Evolutionary conservation across 495 filamentous ascomycete genomes (phyloP).

Genomic region (Terfezia boudieri): DNA sequence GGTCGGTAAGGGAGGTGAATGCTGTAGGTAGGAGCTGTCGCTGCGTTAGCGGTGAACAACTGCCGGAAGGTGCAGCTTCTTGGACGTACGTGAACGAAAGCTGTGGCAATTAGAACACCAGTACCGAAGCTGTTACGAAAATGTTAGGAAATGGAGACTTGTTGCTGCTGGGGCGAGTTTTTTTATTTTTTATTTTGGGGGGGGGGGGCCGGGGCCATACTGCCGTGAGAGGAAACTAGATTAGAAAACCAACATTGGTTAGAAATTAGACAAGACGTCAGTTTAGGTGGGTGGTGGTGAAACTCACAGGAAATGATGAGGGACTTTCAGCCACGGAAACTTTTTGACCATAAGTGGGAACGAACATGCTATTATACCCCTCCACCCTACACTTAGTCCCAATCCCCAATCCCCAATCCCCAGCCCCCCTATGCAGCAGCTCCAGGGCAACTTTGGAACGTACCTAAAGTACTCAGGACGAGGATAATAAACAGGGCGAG

Average conservation of each 20-base stretch:
- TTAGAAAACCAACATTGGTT: background rate
- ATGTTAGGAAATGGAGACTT: constrained; percentile 1
- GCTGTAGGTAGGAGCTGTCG: constrained; percentile 55
- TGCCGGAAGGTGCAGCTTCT: background rate
- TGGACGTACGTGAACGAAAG: constrained; percentile 57
- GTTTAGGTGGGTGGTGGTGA: constrained; percentile 20
- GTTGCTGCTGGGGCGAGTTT: background rate
- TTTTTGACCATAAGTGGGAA: constrained; percentile 30
- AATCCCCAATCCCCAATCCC: background rate
- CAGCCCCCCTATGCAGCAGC: constrained; percentile 3
- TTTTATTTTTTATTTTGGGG: background rate
- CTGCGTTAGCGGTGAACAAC: constrained; percentile 49
- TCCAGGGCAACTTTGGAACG: constrained; percentile 5
- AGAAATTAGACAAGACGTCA: constrained; percentile 33
- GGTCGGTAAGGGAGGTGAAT: constrained; percentile 56
- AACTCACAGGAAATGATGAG: constrained; percentile 25
- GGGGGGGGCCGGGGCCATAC: no score
- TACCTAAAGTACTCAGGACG: constrained; percentile 43
- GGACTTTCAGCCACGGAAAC: constrained; percentile 19
- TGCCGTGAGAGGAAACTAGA: background rate
- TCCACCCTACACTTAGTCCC: background rate
- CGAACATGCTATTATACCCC: constrained; percentile 27
- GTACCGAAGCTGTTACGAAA: constrained; percentile 56
- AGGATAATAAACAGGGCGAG: constrained; percentile 50
- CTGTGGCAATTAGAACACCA: constrained; percentile 69